Conservation (phyloP, 805 yeast species). For the Kodamaea leandrae region DNA sequence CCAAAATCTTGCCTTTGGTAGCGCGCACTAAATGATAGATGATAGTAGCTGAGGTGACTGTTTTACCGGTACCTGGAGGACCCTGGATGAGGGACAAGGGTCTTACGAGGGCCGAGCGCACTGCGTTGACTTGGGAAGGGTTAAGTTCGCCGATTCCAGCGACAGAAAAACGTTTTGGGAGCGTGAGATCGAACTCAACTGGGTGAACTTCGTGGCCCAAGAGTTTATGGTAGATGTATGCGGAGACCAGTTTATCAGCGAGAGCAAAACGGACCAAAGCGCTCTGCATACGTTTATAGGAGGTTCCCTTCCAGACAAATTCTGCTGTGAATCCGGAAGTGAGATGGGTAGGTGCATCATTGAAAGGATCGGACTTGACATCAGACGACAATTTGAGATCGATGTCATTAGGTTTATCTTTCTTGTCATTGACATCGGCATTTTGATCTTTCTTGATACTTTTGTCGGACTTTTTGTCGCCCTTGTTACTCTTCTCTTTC, state of each 20-base stretch:
- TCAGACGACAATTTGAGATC: no score
- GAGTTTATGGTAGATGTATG: constrained; percentile 70
- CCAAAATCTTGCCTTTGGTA: constrained; percentile 60
- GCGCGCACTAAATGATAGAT: constrained; percentile 69
- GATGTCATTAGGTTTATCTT: no score
- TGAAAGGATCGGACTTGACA: no score
- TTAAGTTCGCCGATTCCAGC: constrained; percentile 58
- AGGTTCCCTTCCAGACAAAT: constrained; percentile 84
- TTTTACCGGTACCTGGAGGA: constrained; percentile 92
- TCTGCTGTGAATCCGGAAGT: constrained; percentile 75
- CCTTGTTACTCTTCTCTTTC: no score
- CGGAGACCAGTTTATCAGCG: constrained; percentile 64
- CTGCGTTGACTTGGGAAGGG: constrained; percentile 76
- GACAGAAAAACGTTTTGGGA: constrained; percentile 62
- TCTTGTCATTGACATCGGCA: no score
- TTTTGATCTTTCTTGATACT: no score
- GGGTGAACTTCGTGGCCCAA: constrained; percentile 76
- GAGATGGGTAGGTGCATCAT: constrained; percentile 55
- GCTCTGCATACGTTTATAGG: constrained; percentile 79
- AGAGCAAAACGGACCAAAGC: constrained; percentile 74
- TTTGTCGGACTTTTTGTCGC: no score
- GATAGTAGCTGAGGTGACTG: constrained; percentile 88
- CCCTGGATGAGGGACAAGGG: constrained; percentile 88
- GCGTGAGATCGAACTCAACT: constrained; percentile 55
- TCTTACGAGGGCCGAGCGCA: constrained; percentile 59